Conservation (phyloP, 2,329 filamentous ascomycete genomes). For the Talaromyces sp. region DNA sequence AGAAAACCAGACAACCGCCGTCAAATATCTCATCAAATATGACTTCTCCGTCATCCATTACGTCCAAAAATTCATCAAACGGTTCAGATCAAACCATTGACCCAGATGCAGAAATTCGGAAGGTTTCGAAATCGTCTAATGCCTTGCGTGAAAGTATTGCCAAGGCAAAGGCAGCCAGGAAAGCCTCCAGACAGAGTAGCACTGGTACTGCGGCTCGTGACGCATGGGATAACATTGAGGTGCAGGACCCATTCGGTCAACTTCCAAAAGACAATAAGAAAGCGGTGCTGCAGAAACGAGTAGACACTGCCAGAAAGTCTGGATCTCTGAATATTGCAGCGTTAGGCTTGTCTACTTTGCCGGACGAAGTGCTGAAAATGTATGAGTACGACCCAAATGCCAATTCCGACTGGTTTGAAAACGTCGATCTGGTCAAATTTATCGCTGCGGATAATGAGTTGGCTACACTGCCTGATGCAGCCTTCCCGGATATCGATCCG, state of each 20-base stretch:
- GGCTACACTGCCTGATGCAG: constrained; percentile 62
- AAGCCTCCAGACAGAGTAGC: constrained; percentile 42
- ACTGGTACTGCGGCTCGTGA: constrained; percentile 19
- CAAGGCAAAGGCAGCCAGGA: constrained; percentile 78
- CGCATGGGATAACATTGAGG: constrained; percentile 46
- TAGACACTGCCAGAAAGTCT: constrained; percentile 66
- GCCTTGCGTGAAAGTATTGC: constrained; percentile 87
- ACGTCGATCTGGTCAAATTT: constrained; percentile 78
- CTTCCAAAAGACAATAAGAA: constrained; percentile 53
- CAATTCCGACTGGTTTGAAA: constrained; percentile 76
- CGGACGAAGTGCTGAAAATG: constrained; percentile 80
- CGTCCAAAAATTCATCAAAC: constrained; percentile 28
- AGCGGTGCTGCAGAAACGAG: constrained; percentile 66
- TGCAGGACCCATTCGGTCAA: constrained; percentile 54
- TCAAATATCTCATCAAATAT: constrained; percentile 26
- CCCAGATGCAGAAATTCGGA: constrained; percentile 35
- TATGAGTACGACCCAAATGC: constrained; percentile 70
- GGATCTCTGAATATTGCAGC: constrained; percentile 86
- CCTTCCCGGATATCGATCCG: constrained; percentile 69
- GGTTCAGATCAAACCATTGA: constrained; percentile 27
- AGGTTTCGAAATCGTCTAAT: constrained; percentile 63
- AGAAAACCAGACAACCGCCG: constrained; percentile 34
- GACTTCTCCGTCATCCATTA: constrained; percentile 28
- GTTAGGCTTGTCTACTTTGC: constrained; percentile 72
- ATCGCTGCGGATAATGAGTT: constrained; percentile 88